Evolutionary conservation across 1,284 basidiomycete genomes (phyloP), one percentile per base, ranked within the genome.

Genomic region (Butyriboletus pseudospeciosus): DNA sequence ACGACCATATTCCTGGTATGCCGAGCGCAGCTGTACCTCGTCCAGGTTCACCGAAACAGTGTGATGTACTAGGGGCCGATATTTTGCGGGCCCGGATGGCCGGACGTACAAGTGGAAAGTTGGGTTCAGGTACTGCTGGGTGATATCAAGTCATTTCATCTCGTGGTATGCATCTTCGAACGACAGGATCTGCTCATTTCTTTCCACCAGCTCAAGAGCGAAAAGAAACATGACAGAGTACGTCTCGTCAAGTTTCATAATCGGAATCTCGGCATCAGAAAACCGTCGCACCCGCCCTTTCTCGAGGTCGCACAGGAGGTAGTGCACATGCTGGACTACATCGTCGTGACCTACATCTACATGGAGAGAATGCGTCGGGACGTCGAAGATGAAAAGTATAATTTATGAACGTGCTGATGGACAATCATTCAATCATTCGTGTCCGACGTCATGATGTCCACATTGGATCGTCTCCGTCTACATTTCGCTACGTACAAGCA

Each of bases 341-440:
- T 74, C 28, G 34, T 73, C 9, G 49, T 73, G 38, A 74, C 73
- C 5, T 73, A 73, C 47, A 60, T 73, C 17, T 71, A 70, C 44
- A 55, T 69, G 37, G 70, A 71, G 48, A 66, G 66, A 48, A 35
- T 69, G 17, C 68, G 70, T 26, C 56, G 52, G 47, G 64, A 70
- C 14, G 45, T 61, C 25, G 58, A 66, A 36, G 59, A 53, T 49
- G 59, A 60, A 25, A 64, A 43, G 23, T 16, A n/a, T 5, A 62
- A 61, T 40, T 14, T 63, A 30, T 56, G 41, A 42, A 34, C 7
- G 23, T 30, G 32, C 36, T 14, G 7, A 25, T 40, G 41, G 36
- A 26, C 25, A 25, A 50, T 35, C 49, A 10, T n/a, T 34, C 44
- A 16, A 36, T 4, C 38, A 39, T 25, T 23, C 26, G 6, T 30